Evolutionary conservation across 805 yeast genomes (phyloP), one percentile per base, ranked within the genome.

Genomic region (Pichia cephalocereana): DNA sequence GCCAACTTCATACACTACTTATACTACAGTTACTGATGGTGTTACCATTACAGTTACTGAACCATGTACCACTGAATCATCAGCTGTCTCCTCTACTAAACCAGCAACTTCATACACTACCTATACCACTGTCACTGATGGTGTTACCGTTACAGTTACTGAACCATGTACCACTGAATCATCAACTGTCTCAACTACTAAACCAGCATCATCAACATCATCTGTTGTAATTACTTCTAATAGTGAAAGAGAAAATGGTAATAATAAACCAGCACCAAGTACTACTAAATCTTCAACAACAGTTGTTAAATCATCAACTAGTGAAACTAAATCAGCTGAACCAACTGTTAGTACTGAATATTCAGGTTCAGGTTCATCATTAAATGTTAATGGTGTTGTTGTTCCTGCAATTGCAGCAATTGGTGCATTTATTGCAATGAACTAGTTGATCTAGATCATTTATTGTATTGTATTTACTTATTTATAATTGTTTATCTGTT

Each of bases 21-120:
- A 43, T 30, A 49, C 52, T 2, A 50, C 54, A n/a, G 53, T 44
- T 17, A 15, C 41, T 15, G 44, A 46, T 26, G 53, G 47, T 36
- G 40, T 32, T 17, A 52, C 54, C 6, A 38, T 27, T 5, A 46
- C 50, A 11, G 40, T 43, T 18, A 43, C 39, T 45, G 49, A 15
- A 36, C 45, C 51, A 40, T 49, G 46, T 41, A 27, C 43, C 7
- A 31, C 48, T 4, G 15, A 15, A n/a, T 26, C 42, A 8, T 18
- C 46, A 27, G 26, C 19, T 26, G 11, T 37, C 15, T 26, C 32
- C 2, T 19, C 40, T 19, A 14, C 49, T 15, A 17, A 37, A 37
- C 18, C n/a, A 14, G 19, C 41, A 36, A 44, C 47, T 19, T 41
- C 46, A 2, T 41, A 39, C 19, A 47, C 54, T 11, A 45, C 49